Conservation (phyloP, 257 asterid species). For the Pogostemon cablin region DNA sequence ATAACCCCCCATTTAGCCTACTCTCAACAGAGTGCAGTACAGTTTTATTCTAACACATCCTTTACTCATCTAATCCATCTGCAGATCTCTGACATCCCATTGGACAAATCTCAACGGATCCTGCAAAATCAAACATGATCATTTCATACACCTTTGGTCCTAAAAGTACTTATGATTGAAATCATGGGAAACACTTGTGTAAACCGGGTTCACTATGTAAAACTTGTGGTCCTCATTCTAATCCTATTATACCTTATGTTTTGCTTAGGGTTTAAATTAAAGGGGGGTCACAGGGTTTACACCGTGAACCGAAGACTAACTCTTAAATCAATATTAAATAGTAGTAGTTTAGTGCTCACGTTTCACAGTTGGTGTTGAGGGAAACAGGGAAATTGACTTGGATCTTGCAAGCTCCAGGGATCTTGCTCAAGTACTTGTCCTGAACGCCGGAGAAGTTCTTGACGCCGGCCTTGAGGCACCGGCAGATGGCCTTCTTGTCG, state of each 20-base stretch:
- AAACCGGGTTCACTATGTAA: too few species aligned
- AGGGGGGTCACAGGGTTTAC: too few species aligned
- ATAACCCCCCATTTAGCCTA: conserved; percentile 14
- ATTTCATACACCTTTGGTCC: neutral
- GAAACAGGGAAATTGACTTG: conserved; percentile 67
- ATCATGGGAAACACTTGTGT: too few species aligned
- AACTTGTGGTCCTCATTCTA: too few species aligned
- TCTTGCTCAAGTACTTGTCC: conserved; percentile 55
- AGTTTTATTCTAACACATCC: conserved; percentile 39
- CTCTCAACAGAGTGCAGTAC: conserved; percentile 31
- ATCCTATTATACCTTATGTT: too few species aligned
- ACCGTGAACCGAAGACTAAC: too few species aligned
- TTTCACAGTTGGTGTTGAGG: conserved; percentile 54
- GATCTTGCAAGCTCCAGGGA: conserved; percentile 55
- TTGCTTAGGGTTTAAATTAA: too few species aligned
- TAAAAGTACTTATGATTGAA: too few species aligned
- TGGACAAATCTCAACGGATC: conserved; percentile 40
- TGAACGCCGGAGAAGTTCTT: conserved; percentile 56
- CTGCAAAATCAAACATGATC: conserved; percentile 34
- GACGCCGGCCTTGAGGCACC: conserved; percentile 62
- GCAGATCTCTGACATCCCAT: conserved; percentile 28
- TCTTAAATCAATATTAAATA: neutral
- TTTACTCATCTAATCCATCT: conserved; percentile 26
- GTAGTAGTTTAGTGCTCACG: conserved; percentile 36
- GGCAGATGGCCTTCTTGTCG: conserved; percentile 62